These are phyloP conservation scores for Aspergillus ochraceoroseus DNA, from an alignment of 2,329 filamentous ascomycete species.

Conservation along the genomic window DNA sequence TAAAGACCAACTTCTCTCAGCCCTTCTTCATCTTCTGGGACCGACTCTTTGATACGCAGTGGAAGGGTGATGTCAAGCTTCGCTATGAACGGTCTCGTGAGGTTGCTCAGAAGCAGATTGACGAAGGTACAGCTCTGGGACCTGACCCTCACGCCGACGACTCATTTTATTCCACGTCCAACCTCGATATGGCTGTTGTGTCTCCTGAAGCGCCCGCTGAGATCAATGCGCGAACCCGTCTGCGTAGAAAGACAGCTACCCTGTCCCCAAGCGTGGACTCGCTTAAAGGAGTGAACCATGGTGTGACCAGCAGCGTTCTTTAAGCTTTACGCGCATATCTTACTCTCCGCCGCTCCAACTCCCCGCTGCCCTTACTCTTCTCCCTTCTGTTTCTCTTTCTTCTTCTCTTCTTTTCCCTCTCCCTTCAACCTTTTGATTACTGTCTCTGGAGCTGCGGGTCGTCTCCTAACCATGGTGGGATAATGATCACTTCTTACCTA, in stretches of 20 bases:
- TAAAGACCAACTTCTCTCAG: constrained; percentile 62
- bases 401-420: constrained; percentile 1
- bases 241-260: constrained; percentile 35
- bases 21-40: constrained; percentile 91
- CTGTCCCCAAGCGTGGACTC: constrained; percentile 31
- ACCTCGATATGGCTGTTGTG: constrained; percentile 20
- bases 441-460: constrained; percentile 31
- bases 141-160: constrained; percentile 26
- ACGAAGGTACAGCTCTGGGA: constrained; percentile 39
- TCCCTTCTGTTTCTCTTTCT: too few relatives aligned
- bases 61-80: constrained; percentile 62
- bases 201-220: constrained; percentile 25
- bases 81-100: constrained; percentile 56
- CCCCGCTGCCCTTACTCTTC: background rate
- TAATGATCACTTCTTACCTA: constrained; percentile 16
- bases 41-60: constrained; percentile 71
- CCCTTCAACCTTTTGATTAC: constrained; percentile 5
- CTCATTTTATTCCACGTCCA: constrained; percentile 24
- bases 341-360: background rate
- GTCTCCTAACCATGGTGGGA: constrained; percentile 24
- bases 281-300: constrained; percentile 36
- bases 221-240: constrained; percentile 27
- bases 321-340: constrained; percentile 23
- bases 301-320: constrained; percentile 40
- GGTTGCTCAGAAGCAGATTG: constrained; percentile 54